These are phyloP conservation scores for Trichoderma harzianum DNA, from an alignment of 2,329 filamentous ascomycete genomes.

Conservation along the genomic window DNA sequence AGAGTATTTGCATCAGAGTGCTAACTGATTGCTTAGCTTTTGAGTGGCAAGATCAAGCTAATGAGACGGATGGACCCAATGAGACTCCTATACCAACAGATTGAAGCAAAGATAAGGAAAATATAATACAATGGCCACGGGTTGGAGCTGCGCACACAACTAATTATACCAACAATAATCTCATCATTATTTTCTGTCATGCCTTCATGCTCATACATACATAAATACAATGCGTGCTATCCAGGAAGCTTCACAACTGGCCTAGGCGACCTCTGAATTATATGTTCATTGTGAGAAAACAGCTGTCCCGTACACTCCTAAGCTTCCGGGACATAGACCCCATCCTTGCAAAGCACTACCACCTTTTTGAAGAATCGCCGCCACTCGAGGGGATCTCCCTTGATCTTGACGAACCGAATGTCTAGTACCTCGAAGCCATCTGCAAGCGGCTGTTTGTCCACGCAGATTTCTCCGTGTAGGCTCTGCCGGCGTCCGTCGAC, in stretches of 20 bases:
- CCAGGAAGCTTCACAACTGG: not conserved
- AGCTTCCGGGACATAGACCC: conserved; percentile 57
- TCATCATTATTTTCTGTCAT: not conserved
- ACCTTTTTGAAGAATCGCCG: conserved; percentile 94
- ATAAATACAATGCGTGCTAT: not conserved
- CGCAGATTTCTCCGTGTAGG: conserved; percentile 70
- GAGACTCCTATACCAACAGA: conserved; percentile 30
- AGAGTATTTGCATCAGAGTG: not conserved
- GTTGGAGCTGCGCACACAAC: not conserved
- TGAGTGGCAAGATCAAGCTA: conserved; percentile 39
- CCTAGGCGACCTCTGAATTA: not conserved
- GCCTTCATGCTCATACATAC: conserved; percentile 1
- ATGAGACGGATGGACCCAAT: conserved; percentile 32
- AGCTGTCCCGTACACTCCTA: conserved; percentile 29
- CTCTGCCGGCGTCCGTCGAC: conserved; percentile 68
- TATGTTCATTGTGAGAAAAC: conserved; percentile 17
- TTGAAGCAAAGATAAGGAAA: conserved; percentile 16
- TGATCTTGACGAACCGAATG: conserved; percentile 88
- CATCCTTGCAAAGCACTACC: conserved; percentile 82
- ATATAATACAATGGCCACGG: not conserved
- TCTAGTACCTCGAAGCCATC: conserved; percentile 65
- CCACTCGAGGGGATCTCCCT: conserved; percentile 96
- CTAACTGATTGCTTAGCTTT: conserved; percentile 31
- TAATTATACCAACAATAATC: not conserved
- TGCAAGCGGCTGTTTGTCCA: conserved; percentile 62